These are phyloP conservation scores for Thermomyces lanuginosus DNA, from an alignment of 2,329 filamentous ascomycete genomes.

Conservation along the genomic window DNA sequence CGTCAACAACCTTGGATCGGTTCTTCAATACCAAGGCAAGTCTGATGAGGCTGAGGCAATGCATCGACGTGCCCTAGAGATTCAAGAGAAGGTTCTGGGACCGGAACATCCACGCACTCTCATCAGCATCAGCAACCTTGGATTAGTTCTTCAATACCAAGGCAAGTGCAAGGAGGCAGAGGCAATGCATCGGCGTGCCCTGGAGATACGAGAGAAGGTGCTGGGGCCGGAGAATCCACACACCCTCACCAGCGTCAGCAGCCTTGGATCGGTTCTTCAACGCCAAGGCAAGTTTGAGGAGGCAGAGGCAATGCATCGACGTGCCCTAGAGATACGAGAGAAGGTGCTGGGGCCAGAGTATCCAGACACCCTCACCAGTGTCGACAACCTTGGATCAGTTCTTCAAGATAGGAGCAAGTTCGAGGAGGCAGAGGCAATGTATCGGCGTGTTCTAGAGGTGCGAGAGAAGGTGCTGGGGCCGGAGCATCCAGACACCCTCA, in stretches of 20 bases:
- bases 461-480: constrained; percentile 5
- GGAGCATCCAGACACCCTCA: constrained; percentile 9
- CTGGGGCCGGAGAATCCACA: constrained; percentile 8
- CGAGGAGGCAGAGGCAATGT: not conserved
- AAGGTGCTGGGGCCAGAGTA: constrained; percentile 8
- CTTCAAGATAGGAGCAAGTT: not conserved
- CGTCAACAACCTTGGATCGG: constrained; percentile 7
- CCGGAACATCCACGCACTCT: constrained; percentile 9
- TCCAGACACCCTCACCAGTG: constrained; percentile 8
- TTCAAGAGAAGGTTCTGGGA: constrained; percentile 5
- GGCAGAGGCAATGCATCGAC: not conserved
- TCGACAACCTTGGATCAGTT: constrained; percentile 6
- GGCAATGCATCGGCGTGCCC: not conserved
- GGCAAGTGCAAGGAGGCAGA: not conserved
- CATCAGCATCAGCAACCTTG: constrained; percentile 8
- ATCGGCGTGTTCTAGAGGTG: constrained; percentile 2
- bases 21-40: not conserved
- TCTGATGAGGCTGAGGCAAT: not conserved
- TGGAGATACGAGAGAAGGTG: constrained; percentile 4
- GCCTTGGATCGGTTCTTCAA: constrained; percentile 3
- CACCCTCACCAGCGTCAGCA: constrained; percentile 8
- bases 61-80: constrained; percentile 2
- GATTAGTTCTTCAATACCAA: not conserved
- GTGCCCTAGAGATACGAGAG: constrained; percentile 3
- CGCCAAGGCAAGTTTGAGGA: not conserved